Conservation (phyloP, 805 yeast genomes). For the Zygosaccharomyces gambellarensis region DNA sequence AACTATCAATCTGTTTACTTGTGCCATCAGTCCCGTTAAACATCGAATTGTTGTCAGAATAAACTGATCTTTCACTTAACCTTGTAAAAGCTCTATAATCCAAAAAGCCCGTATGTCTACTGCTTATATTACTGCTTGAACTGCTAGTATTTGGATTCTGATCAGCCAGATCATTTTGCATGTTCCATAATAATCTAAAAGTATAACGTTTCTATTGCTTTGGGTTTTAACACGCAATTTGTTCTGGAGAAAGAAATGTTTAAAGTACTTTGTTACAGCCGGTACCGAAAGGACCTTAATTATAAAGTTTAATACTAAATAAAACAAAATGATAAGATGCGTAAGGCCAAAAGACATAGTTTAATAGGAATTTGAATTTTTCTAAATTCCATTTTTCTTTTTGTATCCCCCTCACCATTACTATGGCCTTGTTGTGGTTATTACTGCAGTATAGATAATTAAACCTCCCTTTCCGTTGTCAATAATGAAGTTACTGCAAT, state of each 20-base stretch:
- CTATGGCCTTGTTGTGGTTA: no score
- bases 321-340: no score
- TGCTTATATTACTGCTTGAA: slow-evolving; percentile 8
- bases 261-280: background rate
- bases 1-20: background rate
- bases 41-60: background rate
- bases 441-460: no score
- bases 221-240: background rate
- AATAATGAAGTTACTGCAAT: no score
- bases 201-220: no score
- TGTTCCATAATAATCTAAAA: slow-evolving; percentile 11
- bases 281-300: no score
- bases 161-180: slow-evolving; percentile 12
- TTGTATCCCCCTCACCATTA: no score
- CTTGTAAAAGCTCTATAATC: slow-evolving; percentile 12
- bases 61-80: slow-evolving; percentile 6
- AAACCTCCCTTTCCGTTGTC: no score
- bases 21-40: background rate
- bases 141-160: slow-evolving; percentile 3
- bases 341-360: no score
- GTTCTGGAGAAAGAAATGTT: background rate
- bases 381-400: no score
- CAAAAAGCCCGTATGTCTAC: slow-evolving; percentile 8
- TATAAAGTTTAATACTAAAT: no score
- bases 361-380: no score